phyloP scores from a whole-genome alignment of 2,329 filamentous ascomycete genomes.

The Pestalotiopsis sp. region DNA sequence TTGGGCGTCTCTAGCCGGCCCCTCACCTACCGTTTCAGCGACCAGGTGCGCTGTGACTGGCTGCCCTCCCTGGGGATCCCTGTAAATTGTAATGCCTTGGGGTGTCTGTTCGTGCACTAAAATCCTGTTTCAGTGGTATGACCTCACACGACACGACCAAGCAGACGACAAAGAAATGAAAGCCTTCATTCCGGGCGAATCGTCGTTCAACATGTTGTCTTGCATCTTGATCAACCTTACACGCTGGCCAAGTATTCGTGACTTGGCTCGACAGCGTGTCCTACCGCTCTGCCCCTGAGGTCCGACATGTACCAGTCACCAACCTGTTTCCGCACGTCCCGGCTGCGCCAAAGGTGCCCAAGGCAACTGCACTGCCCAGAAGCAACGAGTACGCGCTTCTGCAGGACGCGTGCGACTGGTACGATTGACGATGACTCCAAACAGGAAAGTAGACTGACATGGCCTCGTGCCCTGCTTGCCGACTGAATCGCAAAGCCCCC shows the following conservation, averaged over 20 bases:
- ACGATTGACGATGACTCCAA: neutral
- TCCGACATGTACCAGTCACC: neutral
- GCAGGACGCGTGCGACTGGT: neutral
- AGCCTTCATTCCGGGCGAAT: neutral
- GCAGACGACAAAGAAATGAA: neutral
- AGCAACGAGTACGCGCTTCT: neutral
- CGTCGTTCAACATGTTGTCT: conserved; percentile 5
- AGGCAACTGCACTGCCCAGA: neutral
- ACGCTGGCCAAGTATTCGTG: neutral
- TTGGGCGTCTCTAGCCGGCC: neutral
- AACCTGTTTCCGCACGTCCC: neutral
- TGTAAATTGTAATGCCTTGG: neutral
- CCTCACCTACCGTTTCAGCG: neutral
- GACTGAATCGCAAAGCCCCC: neutral
- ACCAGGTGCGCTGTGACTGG: neutral
- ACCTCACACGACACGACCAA: neutral
- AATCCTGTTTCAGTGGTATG: conserved; percentile 3
- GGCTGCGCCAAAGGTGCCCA: neutral
- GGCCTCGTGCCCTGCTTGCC: neutral
- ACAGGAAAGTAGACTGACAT: neutral
- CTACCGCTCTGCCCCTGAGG: neutral
- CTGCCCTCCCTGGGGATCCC: neutral
- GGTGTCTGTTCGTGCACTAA: neutral
- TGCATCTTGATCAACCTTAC: neutral
- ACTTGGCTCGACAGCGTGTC: neutral